Evolutionary conservation across 805 yeast genomes (phyloP).

Genomic region (Hanseniaspora mollemarum): DNA sequence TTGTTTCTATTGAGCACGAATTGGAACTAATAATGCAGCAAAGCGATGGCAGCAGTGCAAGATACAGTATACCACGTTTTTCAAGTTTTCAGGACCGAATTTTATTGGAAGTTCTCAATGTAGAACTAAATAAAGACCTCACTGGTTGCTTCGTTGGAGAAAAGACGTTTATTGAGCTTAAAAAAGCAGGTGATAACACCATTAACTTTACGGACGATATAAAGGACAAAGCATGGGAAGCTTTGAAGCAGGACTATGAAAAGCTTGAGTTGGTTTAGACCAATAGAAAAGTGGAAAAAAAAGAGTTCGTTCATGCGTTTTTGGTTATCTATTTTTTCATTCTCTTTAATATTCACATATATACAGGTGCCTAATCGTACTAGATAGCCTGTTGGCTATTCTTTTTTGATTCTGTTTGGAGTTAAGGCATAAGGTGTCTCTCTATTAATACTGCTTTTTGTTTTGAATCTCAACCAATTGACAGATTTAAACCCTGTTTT

Average conservation of each 20-base stretch:
- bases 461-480: slow-evolving; percentile 14
- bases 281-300: not conserved
- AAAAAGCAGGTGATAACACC: not conserved
- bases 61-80: not conserved
- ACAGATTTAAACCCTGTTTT: slow-evolving; percentile 10
- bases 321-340: not conserved
- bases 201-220: not conserved
- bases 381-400: not conserved
- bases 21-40: not conserved
- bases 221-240: slow-evolving; percentile 5
- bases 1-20: not conserved
- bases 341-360: not conserved
- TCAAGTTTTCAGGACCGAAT: not conserved
- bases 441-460: slow-evolving; percentile 14
- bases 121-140: slow-evolving; percentile 1
- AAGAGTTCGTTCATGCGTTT: not conserved
- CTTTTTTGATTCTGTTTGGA: slow-evolving; percentile 3
- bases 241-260: slow-evolving; percentile 1
- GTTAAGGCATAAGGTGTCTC: slow-evolving; percentile 8
- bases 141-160: slow-evolving; percentile 11
- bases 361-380: not conserved
- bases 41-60: too few relatives aligned
- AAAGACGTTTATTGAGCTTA: not conserved
- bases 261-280: not conserved
- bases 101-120: not conserved